Percentiles rank a stretch among this genome's conserved stretches.
These are phyloP conservation scores for Paraleonurus japonicus DNA, from an alignment of 257 asterid species.

Conservation along the genomic window DNA sequence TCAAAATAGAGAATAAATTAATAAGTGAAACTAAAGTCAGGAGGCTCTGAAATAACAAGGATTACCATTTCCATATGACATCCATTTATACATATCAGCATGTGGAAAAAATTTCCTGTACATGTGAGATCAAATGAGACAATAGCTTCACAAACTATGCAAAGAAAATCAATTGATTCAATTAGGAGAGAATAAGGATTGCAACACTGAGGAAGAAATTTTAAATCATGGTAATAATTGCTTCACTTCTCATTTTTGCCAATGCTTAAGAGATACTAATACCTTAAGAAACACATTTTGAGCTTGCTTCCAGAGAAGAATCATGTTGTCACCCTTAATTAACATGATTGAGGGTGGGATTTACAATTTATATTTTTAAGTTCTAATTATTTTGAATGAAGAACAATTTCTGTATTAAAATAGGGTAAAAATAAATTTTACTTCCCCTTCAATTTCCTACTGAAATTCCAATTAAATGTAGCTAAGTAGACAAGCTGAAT, in stretches of 20 bases:
- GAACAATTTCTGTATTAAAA: background rate
- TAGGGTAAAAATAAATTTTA: background rate
- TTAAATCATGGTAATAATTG: background rate
- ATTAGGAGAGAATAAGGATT: background rate
- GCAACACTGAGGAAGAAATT: background rate
- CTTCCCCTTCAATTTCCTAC: background rate
- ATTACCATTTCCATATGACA: slow-evolving; percentile 48
- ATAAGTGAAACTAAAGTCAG: slow-evolving; percentile 1
- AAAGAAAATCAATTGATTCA: background rate
- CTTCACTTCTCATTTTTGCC: background rate
- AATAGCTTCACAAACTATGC: background rate
- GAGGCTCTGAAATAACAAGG: slow-evolving; percentile 1
- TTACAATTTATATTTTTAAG: background rate
- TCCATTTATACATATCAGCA: slow-evolving; percentile 78
- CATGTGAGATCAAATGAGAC: slow-evolving; percentile 16
- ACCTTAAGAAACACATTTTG: background rate
- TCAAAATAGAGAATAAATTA: slow-evolving; percentile 7
- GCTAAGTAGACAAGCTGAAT: background rate
- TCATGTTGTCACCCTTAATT: background rate
- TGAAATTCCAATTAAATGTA: background rate
- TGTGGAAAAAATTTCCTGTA: slow-evolving; percentile 86
- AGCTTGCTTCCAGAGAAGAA: background rate
- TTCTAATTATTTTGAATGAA: background rate
- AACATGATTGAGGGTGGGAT: background rate
- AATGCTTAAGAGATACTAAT: background rate